A percentile compares a stretch with the other conserved stretches of the same genome.
Evolutionary conservation across 2,329 filamentous ascomycete species (phyloP).

Genomic region (Rhynchosporium secalis): DNA sequence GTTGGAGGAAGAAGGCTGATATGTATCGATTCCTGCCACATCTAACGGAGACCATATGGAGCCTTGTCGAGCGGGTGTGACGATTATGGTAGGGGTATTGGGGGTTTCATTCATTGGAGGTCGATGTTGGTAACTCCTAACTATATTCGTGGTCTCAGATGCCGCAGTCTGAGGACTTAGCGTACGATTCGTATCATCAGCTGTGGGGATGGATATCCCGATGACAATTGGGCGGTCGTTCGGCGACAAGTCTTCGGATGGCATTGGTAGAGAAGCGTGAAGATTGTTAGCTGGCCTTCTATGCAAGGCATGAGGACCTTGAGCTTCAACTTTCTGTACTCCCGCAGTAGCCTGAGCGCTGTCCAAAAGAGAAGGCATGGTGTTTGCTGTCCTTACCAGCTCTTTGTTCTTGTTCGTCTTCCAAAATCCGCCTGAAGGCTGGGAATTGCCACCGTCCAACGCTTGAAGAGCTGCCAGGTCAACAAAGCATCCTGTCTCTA

Average conservation of each 20-base stretch:
- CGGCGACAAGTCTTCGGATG: constrained; percentile 57
- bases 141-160: constrained; percentile 33
- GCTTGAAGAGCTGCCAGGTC: constrained; percentile 60
- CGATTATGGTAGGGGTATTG: constrained; percentile 51
- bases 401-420: constrained; percentile 35
- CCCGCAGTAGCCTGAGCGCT: neutral
- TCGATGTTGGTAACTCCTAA: constrained; percentile 31
- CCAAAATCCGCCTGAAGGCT: constrained; percentile 35
- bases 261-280: constrained; percentile 21
- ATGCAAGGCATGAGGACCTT: neutral
- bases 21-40: too few species aligned
- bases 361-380: constrained; percentile 17
- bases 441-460: constrained; percentile 46
- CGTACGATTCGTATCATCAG: constrained; percentile 47
- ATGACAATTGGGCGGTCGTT: constrained; percentile 72
- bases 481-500: constrained; percentile 41
- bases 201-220: constrained; percentile 64
- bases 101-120: constrained; percentile 29
- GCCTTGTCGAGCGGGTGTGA: constrained; percentile 51
- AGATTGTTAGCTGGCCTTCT: constrained; percentile 2
- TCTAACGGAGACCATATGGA: constrained; percentile 37
- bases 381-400: constrained; percentile 13
- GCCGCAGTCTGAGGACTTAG: constrained; percentile 51
- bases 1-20: neutral
- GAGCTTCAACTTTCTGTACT: neutral